These are phyloP conservation scores for Xerocomellus intermedius DNA, from an alignment of 768 basidiomycete species.

Conservation along the genomic window DNA sequence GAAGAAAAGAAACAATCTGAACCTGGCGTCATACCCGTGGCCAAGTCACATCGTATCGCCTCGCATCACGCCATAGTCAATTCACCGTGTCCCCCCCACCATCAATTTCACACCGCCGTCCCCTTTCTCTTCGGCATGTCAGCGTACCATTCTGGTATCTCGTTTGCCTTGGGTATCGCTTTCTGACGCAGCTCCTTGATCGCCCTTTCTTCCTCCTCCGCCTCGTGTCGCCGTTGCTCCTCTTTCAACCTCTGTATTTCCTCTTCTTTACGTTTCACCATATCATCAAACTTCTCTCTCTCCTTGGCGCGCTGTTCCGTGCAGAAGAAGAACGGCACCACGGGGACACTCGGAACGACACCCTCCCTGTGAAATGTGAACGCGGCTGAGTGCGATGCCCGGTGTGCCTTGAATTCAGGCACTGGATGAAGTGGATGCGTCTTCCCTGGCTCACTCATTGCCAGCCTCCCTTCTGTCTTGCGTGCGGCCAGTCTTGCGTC, in stretches of 20 bases:
- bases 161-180: conserved; percentile 66
- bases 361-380: conserved; percentile 46
- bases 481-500: conserved; percentile 51
- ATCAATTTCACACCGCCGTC: conserved; percentile 15
- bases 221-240: conserved; percentile 44
- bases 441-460: conserved; percentile 27
- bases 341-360: conserved; percentile 38
- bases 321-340: conserved; percentile 41
- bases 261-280: conserved; percentile 53
- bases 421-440: conserved; percentile 29
- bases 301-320: conserved; percentile 61
- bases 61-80: conserved; percentile 14
- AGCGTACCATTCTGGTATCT: conserved; percentile 77
- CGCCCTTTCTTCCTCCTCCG: conserved; percentile 58
- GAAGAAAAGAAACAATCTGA: conserved; percentile 6
- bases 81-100: conserved; percentile 5
- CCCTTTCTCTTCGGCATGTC: conserved; percentile 58
- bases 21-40: conserved; percentile 3
- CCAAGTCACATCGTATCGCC: conserved; percentile 15
- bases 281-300: conserved; percentile 62
- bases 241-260: conserved; percentile 49
- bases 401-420: conserved; percentile 56
- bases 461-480: conserved; percentile 35
- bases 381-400: conserved; percentile 42
- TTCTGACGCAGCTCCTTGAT: conserved; percentile 59